Evolutionary conservation across 192 early-diverging fungal species (phyloP), one percentile per base, ranked within the genome.

Genomic region (Dissophora globulifera): DNA sequence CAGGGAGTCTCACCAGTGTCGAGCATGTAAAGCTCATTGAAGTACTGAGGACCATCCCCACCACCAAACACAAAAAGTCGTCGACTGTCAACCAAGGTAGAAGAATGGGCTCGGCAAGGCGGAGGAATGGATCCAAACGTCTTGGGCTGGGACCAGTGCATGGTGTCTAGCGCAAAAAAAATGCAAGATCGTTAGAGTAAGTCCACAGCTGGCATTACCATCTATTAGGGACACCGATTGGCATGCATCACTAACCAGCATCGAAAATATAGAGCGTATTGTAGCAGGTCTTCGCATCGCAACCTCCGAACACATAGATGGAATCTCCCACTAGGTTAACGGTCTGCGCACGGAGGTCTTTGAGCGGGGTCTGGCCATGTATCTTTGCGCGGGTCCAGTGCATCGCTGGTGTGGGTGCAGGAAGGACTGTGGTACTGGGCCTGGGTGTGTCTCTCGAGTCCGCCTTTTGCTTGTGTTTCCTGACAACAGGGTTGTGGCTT

Each of bases 251-350:
- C 78, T 80, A 70, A 86, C 86, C 87, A 25, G 83, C 85, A 75
- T 96, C 94, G 59, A 96, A 85, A 25, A 93, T 84, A 56, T 92
- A 93, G 16, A 95, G 84, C 22, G 87, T 91, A 52, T 82, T 89
- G 65, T 84, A 95, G 67, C 93, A 95, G 27, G 75, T 82, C 15
- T 71, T 78, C 35, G 87, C 84, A 83, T 96, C 91, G 75, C 93
- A 93, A 2, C 94, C 94, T 32, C 93, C 94, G 85, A 96, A 96
- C 30, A 96, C 88, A 67, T 88, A 95, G 29, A 95, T 78, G 15
- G 84, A 80, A 29, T 91, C 89, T 10, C 89, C 90, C 15, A 96
- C 86, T 0, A 90, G 69, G 38, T 86, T 95, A 33, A 89, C 86
- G 0, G 93, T 89, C 60, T 96, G 94, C 10, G 92, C 92, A 58